Evolutionary conservation across 805 yeast species (phyloP).

Genomic region (Hanseniaspora pseudoguilliermondii): DNA sequence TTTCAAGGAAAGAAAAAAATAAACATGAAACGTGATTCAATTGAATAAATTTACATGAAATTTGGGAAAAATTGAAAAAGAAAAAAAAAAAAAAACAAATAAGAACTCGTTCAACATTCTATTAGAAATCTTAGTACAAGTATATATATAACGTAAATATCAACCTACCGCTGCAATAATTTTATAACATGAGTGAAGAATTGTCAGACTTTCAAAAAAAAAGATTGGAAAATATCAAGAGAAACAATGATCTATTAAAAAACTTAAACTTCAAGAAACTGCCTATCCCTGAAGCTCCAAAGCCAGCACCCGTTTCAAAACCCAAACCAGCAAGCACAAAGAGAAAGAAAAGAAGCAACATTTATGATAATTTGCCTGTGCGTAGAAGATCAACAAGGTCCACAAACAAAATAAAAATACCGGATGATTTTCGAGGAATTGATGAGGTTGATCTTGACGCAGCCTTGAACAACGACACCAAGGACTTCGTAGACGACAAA

Average conservation of each 20-base stretch:
- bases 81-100: too few species aligned
- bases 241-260: constrained; percentile 65
- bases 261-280: constrained; percentile 55
- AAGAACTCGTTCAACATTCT: too few species aligned
- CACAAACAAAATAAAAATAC: constrained; percentile 16
- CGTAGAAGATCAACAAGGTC: constrained; percentile 18
- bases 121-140: too few species aligned
- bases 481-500: constrained; percentile 14
- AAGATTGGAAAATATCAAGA: constrained; percentile 63
- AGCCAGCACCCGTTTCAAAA: constrained; percentile 15
- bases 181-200: constrained; percentile 13
- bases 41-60: not conserved
- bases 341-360: not conserved
- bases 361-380: not conserved
- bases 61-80: not conserved
- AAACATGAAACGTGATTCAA: not conserved
- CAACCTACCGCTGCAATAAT: too few species aligned
- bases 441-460: constrained; percentile 9
- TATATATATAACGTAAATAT: too few species aligned
- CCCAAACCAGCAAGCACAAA: constrained; percentile 22
- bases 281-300: constrained; percentile 33
- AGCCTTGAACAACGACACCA: constrained; percentile 14
- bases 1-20: too few species aligned
- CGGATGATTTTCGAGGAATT: constrained; percentile 4
- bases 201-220: constrained; percentile 58